Percentiles rank a stretch among this genome's conserved stretches.
phyloP scores from a whole-genome alignment of 2,329 filamentous ascomycete genomes.

The Emydomyces testavorans region DNA sequence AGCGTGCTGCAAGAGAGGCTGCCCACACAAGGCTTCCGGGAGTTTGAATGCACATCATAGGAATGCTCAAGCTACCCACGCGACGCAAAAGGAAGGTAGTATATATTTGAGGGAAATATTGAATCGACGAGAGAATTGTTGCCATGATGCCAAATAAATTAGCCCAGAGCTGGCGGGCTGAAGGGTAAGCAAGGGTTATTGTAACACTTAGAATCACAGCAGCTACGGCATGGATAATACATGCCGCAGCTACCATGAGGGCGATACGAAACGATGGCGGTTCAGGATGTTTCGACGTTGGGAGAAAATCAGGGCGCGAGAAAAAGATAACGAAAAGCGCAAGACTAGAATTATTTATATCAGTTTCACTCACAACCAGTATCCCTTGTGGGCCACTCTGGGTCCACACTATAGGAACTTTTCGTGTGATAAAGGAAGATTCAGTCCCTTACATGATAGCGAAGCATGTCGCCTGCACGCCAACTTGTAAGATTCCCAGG shows the following conservation, averaged over 20 bases:
- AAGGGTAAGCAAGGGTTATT: constrained; percentile 53
- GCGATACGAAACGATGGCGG: constrained; percentile 67
- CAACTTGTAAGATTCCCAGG: constrained; percentile 81
- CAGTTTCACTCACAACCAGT: constrained; percentile 3
- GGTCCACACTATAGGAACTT: background rate
- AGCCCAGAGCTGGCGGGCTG: constrained; percentile 64
- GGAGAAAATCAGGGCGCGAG: constrained; percentile 45
- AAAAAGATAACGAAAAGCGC: constrained; percentile 93
- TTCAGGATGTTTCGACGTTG: constrained; percentile 31
- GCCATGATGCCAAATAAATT: constrained; percentile 72
- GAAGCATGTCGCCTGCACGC: constrained; percentile 85
- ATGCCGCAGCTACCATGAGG: constrained; percentile 58
- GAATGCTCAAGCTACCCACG: constrained; percentile 82
- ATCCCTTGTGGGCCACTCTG: background rate
- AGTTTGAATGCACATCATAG: constrained; percentile 97
- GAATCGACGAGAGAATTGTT: constrained; percentile 66
- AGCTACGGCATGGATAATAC: constrained; percentile 63
- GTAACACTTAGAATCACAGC: constrained; percentile 54
- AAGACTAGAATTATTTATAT: constrained; percentile 46
- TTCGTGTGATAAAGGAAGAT: constrained; percentile 25
- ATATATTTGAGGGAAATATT: constrained; percentile 92
- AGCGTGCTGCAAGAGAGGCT: constrained; percentile 63
- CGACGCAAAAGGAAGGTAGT: constrained; percentile 78
- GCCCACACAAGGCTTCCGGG: constrained; percentile 87
- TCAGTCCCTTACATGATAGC: constrained; percentile 57